A percentile compares a stretch with the other conserved stretches of the same genome.
Conservation (phyloP, 805 yeast genomes). For the Ogataea neopini region DNA sequence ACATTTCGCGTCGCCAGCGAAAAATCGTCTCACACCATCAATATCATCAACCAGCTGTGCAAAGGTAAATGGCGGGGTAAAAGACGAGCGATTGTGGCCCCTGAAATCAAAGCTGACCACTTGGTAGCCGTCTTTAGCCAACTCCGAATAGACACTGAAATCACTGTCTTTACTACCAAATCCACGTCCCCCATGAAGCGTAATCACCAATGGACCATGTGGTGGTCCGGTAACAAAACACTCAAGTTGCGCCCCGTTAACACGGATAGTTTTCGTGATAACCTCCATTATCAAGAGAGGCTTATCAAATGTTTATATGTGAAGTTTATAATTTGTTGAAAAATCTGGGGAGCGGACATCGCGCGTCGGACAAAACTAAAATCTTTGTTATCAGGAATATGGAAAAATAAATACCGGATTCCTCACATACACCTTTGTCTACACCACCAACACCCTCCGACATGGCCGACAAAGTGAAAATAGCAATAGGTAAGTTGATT, state of each 20-base stretch:
- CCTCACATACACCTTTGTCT: too few species aligned
- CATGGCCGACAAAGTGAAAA: slow-evolving; percentile 8
- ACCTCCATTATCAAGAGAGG: too few species aligned
- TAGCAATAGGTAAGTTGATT: slow-evolving; percentile 16
- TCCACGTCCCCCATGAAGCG: slow-evolving; percentile 31
- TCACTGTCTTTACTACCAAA: slow-evolving; percentile 26
- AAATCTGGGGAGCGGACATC: slow-evolving; percentile 2
- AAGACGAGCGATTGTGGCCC: slow-evolving; percentile 27
- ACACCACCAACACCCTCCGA: neutral
- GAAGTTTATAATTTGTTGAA: neutral
- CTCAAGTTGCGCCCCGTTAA: slow-evolving; percentile 21
- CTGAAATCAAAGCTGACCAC: slow-evolving; percentile 29
- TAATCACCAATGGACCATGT: slow-evolving; percentile 21
- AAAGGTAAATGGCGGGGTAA: slow-evolving; percentile 26
- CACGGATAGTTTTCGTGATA: neutral
- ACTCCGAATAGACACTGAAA: slow-evolving; percentile 23
- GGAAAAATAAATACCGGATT: too few species aligned
- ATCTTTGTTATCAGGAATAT: neutral
- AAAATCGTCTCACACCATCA: slow-evolving; percentile 20
- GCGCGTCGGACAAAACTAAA: neutral
- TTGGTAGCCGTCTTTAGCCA: slow-evolving; percentile 22
- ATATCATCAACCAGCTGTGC: slow-evolving; percentile 27
- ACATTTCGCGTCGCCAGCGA: slow-evolving; percentile 17
- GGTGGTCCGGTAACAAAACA: slow-evolving; percentile 16
- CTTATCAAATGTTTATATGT: too few species aligned